Percentiles rank a stretch among this genome's conserved stretches.
Evolutionary conservation across 2,329 filamentous ascomycete species (phyloP).

Genomic region (Knufia petricola): DNA sequence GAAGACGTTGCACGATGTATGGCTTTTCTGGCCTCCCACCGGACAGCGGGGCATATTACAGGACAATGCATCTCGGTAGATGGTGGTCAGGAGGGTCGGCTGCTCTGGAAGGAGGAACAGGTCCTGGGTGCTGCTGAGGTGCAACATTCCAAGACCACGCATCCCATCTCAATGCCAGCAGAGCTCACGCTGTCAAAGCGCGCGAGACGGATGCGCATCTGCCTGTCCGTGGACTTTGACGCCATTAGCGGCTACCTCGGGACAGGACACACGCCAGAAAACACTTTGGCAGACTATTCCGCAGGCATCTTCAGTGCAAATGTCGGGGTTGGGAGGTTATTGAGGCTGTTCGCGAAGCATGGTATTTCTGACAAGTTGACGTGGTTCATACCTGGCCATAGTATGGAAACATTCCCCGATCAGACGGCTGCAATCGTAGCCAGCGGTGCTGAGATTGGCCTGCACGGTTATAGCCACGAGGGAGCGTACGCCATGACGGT

Average conservation of each 20-base stretch:
- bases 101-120: constrained; percentile 42
- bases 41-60: constrained; percentile 45
- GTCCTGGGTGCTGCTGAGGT: constrained; percentile 12
- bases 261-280: constrained; percentile 44
- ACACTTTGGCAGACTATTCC: constrained; percentile 47
- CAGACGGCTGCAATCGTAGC: constrained; percentile 43
- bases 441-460: constrained; percentile 35
- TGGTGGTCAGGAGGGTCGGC: constrained; percentile 42
- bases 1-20: constrained; percentile 42
- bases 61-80: constrained; percentile 45
- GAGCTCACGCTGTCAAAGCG: constrained; percentile 5
- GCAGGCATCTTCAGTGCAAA: constrained; percentile 47
- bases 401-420: constrained; percentile 47
- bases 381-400: constrained; percentile 54
- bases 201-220: constrained; percentile 20
- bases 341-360: constrained; percentile 45
- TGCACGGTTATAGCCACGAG: constrained; percentile 37
- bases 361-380: constrained; percentile 44
- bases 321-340: constrained; percentile 47
- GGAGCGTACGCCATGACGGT: constrained; percentile 32
- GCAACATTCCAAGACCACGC: not conserved
- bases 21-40: constrained; percentile 42
- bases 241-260: constrained; percentile 53
- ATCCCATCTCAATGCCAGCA: not conserved
- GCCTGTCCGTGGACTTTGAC: constrained; percentile 45